A percentile compares a stretch with the other conserved stretches of the same genome.
These are phyloP conservation scores for Rhodotorula sphaerocarpa DNA, from an alignment of 768 basidiomycete species.

Conservation along the genomic window DNA sequence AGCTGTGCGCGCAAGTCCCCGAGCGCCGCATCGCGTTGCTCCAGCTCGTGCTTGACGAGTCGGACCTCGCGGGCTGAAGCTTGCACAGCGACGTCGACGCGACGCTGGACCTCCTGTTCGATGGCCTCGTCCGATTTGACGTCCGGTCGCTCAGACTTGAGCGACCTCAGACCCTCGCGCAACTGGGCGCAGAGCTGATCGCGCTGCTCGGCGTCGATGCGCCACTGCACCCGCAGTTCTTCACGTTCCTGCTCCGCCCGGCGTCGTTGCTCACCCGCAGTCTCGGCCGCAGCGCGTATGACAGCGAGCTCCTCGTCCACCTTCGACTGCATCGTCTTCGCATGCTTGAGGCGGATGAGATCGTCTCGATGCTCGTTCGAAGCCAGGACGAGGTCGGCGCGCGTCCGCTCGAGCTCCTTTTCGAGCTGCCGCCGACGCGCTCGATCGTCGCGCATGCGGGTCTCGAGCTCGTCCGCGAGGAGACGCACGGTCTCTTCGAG, in stretches of 20 bases:
- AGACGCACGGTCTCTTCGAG: conserved; percentile 26
- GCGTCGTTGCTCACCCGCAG: background rate
- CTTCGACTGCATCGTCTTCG: background rate
- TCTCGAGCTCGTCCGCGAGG: conserved; percentile 32
- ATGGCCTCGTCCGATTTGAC: background rate
- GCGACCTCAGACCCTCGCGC: conserved; percentile 3
- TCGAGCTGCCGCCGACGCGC: background rate
- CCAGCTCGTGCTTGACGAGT: conserved; percentile 9
- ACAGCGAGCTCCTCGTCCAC: conserved; percentile 1
- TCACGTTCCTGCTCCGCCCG: background rate
- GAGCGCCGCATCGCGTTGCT: conserved; percentile 8
- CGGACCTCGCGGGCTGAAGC: background rate
- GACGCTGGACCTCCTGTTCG: conserved; percentile 7
- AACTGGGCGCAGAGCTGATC: background rate
- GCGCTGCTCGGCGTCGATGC: conserved; percentile 1
- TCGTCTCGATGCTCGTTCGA: conserved; percentile 4
- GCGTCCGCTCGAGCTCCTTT: conserved; percentile 1
- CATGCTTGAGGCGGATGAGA: conserved; percentile 19
- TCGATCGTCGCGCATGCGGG: conserved; percentile 9
- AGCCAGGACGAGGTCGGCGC: background rate
- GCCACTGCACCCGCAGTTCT: background rate
- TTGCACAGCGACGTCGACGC: background rate
- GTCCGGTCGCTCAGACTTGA: background rate
- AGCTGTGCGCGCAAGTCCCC: conserved; percentile 4
- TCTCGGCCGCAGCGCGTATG: background rate